Percentiles rank a stretch among this genome's conserved stretches.
These are phyloP conservation scores for Ramaria sp. DNA, from an alignment of 768 basidiomycete species.

Conservation along the genomic window DNA sequence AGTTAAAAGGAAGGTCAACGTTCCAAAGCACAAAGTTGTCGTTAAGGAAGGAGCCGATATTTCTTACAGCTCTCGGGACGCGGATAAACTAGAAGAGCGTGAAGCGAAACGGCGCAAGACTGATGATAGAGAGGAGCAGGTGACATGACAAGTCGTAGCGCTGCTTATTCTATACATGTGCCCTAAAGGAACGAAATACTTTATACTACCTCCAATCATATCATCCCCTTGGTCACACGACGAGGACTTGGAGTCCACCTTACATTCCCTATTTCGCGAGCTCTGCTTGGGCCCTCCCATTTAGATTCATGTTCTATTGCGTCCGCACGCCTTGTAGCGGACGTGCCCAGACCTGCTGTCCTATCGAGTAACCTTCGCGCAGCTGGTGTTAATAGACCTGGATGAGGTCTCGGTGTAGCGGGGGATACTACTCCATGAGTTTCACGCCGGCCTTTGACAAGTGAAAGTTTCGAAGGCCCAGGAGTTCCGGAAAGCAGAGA, in stretches of 20 bases:
- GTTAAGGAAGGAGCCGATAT: conserved; percentile 12
- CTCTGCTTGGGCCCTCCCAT: conserved; percentile 46
- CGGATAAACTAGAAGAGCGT: conserved; percentile 22
- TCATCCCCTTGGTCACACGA: background rate
- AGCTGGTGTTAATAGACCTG: conserved; percentile 79
- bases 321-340: conserved; percentile 53
- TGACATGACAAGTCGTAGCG: conserved; percentile 10
- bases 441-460: background rate
- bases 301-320: conserved; percentile 46
- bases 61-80: conserved; percentile 6
- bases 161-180: conserved; percentile 7
- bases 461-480: background rate
- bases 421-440: background rate
- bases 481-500: conserved; percentile 30
- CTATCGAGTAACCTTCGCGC: conserved; percentile 65
- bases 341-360: conserved; percentile 48
- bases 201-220: background rate
- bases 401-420: background rate
- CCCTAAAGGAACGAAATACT: background rate
- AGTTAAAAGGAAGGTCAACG: conserved; percentile 63
- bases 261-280: conserved; percentile 51
- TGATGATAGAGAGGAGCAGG: conserved; percentile 20
- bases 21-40: conserved; percentile 13
- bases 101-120: conserved; percentile 52
- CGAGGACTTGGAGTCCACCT: conserved; percentile 75